Conservation (phyloP, 805 yeast genomes). For the Kuraishia piskuri region DNA sequence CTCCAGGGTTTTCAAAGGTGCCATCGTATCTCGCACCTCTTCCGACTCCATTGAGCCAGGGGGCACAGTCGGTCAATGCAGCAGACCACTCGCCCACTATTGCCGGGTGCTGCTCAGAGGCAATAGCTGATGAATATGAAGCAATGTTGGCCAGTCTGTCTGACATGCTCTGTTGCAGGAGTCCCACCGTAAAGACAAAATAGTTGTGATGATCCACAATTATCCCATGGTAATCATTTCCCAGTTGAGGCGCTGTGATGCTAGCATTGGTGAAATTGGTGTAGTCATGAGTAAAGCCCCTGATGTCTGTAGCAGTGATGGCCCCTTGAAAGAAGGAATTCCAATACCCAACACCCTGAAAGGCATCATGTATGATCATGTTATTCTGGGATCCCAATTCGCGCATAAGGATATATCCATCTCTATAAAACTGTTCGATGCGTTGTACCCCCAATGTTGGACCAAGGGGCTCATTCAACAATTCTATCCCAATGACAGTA, state of each 20-base stretch:
- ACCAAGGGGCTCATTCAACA: slow-evolving; percentile 87
- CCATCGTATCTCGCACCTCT: slow-evolving; percentile 79
- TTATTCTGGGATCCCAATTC: slow-evolving; percentile 41
- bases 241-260: slow-evolving; percentile 1
- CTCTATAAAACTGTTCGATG: slow-evolving; percentile 48
- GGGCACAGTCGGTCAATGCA: slow-evolving; percentile 86
- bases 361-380: slow-evolving; percentile 78
- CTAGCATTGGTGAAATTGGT: slow-evolving; percentile 1
- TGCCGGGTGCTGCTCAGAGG: slow-evolving; percentile 58
- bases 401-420: slow-evolving; percentile 63
- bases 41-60: slow-evolving; percentile 83
- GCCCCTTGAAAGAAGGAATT: slow-evolving; percentile 39
- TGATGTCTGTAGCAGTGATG: slow-evolving; percentile 15
- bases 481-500: slow-evolving; percentile 75
- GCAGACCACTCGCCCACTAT: slow-evolving; percentile 87
- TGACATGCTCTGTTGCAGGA: slow-evolving; percentile 50
- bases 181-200: slow-evolving; percentile 67
- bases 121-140: slow-evolving; percentile 35
- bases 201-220: slow-evolving; percentile 86
- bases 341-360: slow-evolving; percentile 55
- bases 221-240: slow-evolving; percentile 43
- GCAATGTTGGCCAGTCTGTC: slow-evolving; percentile 52
- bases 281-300: neutral
- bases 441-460: slow-evolving; percentile 49
- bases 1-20: slow-evolving; percentile 25